phyloP scores from a whole-genome alignment of 768 basidiomycete species.

The Xanthoconium purpureum region DNA sequence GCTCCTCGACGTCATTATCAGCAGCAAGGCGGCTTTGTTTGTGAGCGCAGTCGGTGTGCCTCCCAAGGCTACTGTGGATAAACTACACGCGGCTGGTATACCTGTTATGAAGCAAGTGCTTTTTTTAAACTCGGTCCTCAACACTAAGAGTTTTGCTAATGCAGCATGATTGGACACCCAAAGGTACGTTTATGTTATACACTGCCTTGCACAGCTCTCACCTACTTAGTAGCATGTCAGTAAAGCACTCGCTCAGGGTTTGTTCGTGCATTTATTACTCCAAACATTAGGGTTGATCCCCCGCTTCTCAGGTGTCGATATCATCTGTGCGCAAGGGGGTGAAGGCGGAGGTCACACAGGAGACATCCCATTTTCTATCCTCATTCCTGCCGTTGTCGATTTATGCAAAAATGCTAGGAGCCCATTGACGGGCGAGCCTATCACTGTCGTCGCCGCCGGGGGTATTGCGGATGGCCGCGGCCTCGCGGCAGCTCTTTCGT shows the following conservation, averaged over 20 bases:
- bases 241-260: slow-evolving; percentile 73
- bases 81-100: slow-evolving; percentile 74
- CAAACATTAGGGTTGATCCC: neutral
- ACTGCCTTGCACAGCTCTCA: neutral
- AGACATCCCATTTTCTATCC: slow-evolving; percentile 73
- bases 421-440: slow-evolving; percentile 73
- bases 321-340: slow-evolving; percentile 86
- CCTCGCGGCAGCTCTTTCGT: slow-evolving; percentile 72
- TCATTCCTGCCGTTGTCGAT: slow-evolving; percentile 82
- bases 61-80: slow-evolving; percentile 78
- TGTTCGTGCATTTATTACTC: neutral
- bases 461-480: slow-evolving; percentile 83
- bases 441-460: slow-evolving; percentile 81
- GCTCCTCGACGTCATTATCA: slow-evolving; percentile 76
- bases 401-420: slow-evolving; percentile 65
- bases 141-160: neutral
- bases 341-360: slow-evolving; percentile 91
- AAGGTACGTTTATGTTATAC: slow-evolving; percentile 45
- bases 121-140: neutral
- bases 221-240: slow-evolving; percentile 52
- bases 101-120: slow-evolving; percentile 77
- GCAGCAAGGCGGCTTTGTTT: slow-evolving; percentile 69
- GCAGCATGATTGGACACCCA: slow-evolving; percentile 80
- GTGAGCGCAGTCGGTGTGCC: slow-evolving; percentile 86
- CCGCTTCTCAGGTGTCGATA: slow-evolving; percentile 62